Evolutionary conservation across 352 stramenopile genomes (phyloP), one percentile per base, ranked within the genome.

Genomic region (Pythium monospermum): DNA sequence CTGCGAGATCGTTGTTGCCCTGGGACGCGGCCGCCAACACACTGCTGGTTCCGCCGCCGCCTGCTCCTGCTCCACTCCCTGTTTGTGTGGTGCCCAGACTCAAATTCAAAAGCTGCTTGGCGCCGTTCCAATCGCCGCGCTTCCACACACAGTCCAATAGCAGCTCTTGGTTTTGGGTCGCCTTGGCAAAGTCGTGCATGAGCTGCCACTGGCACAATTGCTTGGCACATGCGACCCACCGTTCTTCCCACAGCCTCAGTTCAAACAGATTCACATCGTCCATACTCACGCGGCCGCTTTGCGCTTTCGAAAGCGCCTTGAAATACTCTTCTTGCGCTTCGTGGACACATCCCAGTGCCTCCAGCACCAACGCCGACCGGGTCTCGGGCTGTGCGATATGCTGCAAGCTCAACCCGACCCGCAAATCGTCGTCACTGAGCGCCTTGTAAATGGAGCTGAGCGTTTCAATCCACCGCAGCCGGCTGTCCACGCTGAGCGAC

Each of bases 91-190:
- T 28, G 28, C 55, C 55, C 47, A 63, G 50, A 25, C 48, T 63
- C 16, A 57, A 41, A 11, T 57, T 57, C 18, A 96, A 44, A 36
- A 96, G 42, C 47, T 91, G 75, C 45, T 95, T 95, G 15, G 87
- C 76, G 26, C 75, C 74, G 35, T 76, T 73, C 91, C 91, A 97
- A 45, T 97, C 88, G 22, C 80, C 83, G 16, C 85, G 81, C 69
- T 97, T 97, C 85, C 85, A 96, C 16, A 86, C 86, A 38, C 87
- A 96, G 53, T 97, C 91, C n/a, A 97, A 59, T 38, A 96, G 58
- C 39, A 97, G 66, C 21, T 96, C 86, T 33, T 95, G 87, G 66
- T 97, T 95, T 48, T 96, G 81, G 27, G 90, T 94, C 28, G 85
- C 76, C 53, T 94, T 92, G 11, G 86, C 87, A 64, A 96, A 97